These are phyloP conservation scores for Striga hermonthica DNA, from an alignment of 305 asterid genomes.

Conservation along the genomic window DNA sequence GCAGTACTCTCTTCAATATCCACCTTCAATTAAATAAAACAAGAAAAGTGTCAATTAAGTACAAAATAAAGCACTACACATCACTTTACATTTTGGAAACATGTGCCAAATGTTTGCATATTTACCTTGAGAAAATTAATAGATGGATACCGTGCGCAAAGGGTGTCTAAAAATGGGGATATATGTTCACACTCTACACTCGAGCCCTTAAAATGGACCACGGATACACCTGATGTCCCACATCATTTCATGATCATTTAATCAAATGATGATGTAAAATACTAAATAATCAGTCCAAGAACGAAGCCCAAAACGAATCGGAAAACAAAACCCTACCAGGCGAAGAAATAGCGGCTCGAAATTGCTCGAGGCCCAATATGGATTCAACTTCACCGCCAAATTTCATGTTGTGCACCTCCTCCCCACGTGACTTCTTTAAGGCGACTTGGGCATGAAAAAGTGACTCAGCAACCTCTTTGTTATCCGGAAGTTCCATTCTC, in stretches of 20 bases:
- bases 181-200: constrained; percentile 62
- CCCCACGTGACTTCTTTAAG: constrained; percentile 72
- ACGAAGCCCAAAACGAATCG: too few species aligned
- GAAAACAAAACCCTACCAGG: too few species aligned
- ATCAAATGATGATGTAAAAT: too few species aligned
- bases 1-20: constrained; percentile 56
- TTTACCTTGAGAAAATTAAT: constrained; percentile 76
- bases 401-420: constrained; percentile 70
- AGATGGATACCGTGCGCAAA: constrained; percentile 66
- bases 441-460: constrained; percentile 76
- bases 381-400: constrained; percentile 81
- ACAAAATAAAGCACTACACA: neutral
- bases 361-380: constrained; percentile 63
- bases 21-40: constrained; percentile 49
- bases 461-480: constrained; percentile 76
- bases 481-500: constrained; percentile 61
- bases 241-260: too few species aligned
- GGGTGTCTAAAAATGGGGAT: constrained; percentile 61
- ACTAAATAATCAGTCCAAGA: too few species aligned
- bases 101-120: neutral
- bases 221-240: constrained; percentile 64
- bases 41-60: neutral
- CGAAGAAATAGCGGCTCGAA: constrained; percentile 74
- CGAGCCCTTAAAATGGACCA: constrained; percentile 61
- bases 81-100: neutral